These are phyloP conservation scores for Chloranthus sessilifolius DNA, from an alignment of 164 flowering plant species.

Conservation along the genomic window DNA sequence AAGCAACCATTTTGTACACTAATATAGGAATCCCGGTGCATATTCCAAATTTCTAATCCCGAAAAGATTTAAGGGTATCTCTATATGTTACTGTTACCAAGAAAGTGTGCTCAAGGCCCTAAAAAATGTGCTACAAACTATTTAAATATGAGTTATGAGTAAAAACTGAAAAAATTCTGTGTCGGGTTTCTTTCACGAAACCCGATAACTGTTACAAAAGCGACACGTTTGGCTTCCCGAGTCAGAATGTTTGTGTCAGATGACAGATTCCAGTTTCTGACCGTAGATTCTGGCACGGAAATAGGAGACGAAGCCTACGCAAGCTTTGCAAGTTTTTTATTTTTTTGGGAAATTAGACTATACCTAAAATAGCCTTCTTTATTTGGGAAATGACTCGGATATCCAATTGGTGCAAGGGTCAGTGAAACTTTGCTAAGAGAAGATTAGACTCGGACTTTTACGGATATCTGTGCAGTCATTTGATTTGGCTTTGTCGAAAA, in stretches of 20 bases:
- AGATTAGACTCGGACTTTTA: background rate
- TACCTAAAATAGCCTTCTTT: too few relatives aligned
- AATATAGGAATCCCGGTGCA: too few relatives aligned
- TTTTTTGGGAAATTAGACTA: too few relatives aligned
- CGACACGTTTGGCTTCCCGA: conserved; percentile 3
- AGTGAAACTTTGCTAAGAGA: too few relatives aligned
- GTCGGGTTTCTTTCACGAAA: conserved; percentile 30
- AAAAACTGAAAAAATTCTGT: conserved; percentile 9
- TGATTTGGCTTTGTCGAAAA: too few relatives aligned
- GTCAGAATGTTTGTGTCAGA: conserved; percentile 17
- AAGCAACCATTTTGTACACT: too few relatives aligned
- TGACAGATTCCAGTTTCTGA: conserved; percentile 15
- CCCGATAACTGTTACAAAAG: conserved; percentile 16
- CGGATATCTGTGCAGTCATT: too few relatives aligned
- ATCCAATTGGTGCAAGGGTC: background rate
- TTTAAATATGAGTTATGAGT: too few relatives aligned
- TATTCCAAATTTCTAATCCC: too few relatives aligned
- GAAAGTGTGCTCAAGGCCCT: background rate
- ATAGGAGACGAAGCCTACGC: conserved; percentile 1
- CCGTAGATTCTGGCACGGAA: conserved; percentile 13
- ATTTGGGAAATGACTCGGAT: background rate
- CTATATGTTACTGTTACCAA: too few relatives aligned
- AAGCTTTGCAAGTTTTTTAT: too few relatives aligned
- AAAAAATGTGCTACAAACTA: conserved; percentile 7
- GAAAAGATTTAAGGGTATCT: too few relatives aligned